Conservation (phyloP, 2,329 filamentous ascomycete species). For the Penicillium crustosum region DNA sequence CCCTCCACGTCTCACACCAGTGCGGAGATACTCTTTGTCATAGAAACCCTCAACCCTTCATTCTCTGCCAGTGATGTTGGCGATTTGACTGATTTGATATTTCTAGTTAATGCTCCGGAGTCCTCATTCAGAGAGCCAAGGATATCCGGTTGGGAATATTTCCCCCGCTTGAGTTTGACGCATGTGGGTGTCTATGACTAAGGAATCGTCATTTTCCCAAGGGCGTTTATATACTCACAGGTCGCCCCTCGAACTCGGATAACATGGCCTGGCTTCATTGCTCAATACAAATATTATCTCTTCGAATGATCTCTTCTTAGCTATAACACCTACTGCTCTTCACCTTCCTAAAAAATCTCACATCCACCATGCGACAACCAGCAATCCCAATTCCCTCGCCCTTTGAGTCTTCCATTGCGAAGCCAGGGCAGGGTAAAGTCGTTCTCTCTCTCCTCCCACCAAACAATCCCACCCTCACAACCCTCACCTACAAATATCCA, state of each 20-base stretch:
- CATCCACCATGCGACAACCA: constrained; percentile 24
- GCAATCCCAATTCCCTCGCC: constrained; percentile 57
- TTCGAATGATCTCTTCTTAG: background rate
- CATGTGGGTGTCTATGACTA: constrained; percentile 10
- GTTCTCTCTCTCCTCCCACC: constrained; percentile 71
- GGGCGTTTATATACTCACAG: background rate
- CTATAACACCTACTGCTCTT: background rate
- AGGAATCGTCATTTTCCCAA: constrained; percentile 8
- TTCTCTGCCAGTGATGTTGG: background rate
- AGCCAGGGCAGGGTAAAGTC: constrained; percentile 75
- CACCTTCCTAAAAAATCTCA: background rate
- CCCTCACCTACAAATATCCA: constrained; percentile 86
- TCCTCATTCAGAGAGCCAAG: constrained; percentile 1
- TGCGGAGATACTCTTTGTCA: constrained; percentile 11
- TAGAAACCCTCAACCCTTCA: constrained; percentile 4
- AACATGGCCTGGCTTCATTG: background rate
- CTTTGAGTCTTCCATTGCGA: constrained; percentile 71
- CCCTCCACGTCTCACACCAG: background rate
- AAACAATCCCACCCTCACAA: constrained; percentile 67
- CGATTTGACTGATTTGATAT: background rate
- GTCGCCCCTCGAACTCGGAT: constrained; percentile 10
- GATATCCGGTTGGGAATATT: constrained; percentile 8
- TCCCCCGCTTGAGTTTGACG: constrained; percentile 13
- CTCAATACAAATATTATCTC: background rate
- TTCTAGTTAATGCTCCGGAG: background rate